A percentile compares a stretch with the other conserved stretches of the same genome.
phyloP scores from a whole-genome alignment of 768 basidiomycete genomes.

The Chiua virens region DNA sequence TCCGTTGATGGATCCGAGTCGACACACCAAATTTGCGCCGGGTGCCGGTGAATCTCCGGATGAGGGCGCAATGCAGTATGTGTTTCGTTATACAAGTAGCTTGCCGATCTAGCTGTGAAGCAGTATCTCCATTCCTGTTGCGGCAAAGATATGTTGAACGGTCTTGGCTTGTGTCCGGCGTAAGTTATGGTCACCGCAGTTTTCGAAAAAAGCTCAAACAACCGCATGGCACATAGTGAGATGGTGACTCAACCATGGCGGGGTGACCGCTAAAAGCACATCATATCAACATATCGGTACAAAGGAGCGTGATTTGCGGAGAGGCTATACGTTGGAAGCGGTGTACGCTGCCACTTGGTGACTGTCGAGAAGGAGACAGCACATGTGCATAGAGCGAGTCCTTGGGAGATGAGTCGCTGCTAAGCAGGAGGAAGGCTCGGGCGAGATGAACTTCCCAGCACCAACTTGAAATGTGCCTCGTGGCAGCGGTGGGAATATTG shows the following conservation, averaged over 20 bases:
- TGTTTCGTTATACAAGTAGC: background rate
- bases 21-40: no score
- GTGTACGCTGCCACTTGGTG: constrained; percentile 1
- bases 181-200: background rate
- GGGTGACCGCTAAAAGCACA: background rate
- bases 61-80: no score
- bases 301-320: background rate
- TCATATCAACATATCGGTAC: constrained; percentile 1
- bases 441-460: no score
- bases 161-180: background rate
- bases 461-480: background rate
- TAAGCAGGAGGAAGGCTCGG: no score
- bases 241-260: background rate
- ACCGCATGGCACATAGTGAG: constrained; percentile 5
- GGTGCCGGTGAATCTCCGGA: no score
- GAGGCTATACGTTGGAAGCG: constrained; percentile 11
- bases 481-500: background rate
- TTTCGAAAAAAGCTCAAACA: background rate
- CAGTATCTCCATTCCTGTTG: background rate
- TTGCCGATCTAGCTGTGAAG: background rate
- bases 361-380: constrained; percentile 16
- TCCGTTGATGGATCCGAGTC: no score
- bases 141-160: background rate
- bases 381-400: background rate
- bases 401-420: no score